phyloP scores from a whole-genome alignment of 2,329 filamentous ascomycete species.

The Verticillium tricorpus region DNA sequence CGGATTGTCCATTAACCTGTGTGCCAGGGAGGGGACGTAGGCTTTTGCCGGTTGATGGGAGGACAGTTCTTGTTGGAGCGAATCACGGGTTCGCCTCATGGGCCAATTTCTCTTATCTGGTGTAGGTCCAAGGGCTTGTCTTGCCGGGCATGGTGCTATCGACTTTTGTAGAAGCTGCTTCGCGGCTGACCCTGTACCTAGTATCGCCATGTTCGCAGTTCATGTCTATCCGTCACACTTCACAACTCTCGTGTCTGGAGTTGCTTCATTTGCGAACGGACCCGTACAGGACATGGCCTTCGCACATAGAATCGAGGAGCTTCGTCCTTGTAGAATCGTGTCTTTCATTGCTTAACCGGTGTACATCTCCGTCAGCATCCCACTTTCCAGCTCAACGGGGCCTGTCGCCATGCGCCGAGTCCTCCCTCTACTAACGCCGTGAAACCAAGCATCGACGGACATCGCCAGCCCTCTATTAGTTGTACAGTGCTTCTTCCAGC shows the following conservation, averaged over 20 bases:
- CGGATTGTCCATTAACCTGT: not conserved
- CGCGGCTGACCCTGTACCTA: too few relatives aligned
- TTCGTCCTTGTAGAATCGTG: not conserved
- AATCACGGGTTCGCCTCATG: too few relatives aligned
- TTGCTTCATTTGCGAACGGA: too few relatives aligned
- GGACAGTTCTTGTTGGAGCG: too few relatives aligned
- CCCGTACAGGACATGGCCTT: too few relatives aligned
- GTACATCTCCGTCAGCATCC: not conserved
- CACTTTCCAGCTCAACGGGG: not conserved
- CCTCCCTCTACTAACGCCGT: not conserved
- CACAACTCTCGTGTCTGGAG: too few relatives aligned
- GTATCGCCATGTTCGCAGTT: too few relatives aligned
- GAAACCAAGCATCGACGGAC: not conserved
- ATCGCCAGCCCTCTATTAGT: not conserved
- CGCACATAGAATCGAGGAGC: not conserved
- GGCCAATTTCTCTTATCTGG: too few relatives aligned
- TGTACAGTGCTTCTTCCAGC: not conserved
- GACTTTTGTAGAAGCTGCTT: too few relatives aligned
- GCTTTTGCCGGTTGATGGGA: not conserved
- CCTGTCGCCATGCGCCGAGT: not conserved
- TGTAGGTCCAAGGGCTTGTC: too few relatives aligned
- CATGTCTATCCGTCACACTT: too few relatives aligned
- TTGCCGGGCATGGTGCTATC: too few relatives aligned
- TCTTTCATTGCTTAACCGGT: not conserved
- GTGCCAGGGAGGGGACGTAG: not conserved